A percentile compares a stretch with the other conserved stretches of the same genome.
phyloP scores from a whole-genome alignment of 305 asterid genomes.

The Caryopteris hybrid region DNA sequence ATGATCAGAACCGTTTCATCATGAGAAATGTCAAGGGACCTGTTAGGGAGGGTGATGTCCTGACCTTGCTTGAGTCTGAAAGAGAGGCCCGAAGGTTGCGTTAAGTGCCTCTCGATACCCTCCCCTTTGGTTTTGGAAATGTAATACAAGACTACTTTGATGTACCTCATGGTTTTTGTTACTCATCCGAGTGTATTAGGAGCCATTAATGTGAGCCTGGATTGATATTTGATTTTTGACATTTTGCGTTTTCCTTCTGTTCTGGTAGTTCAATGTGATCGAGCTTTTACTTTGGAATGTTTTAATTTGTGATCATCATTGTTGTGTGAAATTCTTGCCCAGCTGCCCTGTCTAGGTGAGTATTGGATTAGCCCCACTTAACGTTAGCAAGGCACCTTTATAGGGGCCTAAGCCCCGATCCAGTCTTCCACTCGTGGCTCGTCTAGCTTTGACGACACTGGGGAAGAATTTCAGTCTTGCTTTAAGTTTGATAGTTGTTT shows the following conservation, averaged over 20 bases:
- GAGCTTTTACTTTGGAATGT: no score
- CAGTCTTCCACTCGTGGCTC: no score
- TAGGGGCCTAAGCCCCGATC: no score
- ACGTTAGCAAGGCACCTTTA: no score
- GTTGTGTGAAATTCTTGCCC: no score
- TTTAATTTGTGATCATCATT: no score
- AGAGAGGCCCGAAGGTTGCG: slow-evolving; percentile 36
- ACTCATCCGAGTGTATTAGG: not conserved
- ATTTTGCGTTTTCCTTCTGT: not conserved
- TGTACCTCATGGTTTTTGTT: not conserved
- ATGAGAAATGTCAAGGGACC: slow-evolving; percentile 38
- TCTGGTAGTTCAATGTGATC: not conserved
- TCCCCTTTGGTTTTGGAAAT: not conserved
- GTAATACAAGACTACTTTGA: not conserved
- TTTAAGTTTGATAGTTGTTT: no score
- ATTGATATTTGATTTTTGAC: not conserved
- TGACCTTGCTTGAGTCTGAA: slow-evolving; percentile 32
- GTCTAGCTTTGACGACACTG: no score
- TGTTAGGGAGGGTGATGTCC: slow-evolving; percentile 32
- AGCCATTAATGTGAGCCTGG: not conserved
- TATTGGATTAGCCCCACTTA: no score
- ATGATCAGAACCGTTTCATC: slow-evolving; percentile 29
- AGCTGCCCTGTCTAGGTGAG: no score
- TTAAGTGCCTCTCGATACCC: not conserved
- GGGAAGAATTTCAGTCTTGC: no score